Base-by-base conservation (phyloP, 2,329 filamentous ascomycete species). In the Neoscytalidium dimidiatum region DNA sequence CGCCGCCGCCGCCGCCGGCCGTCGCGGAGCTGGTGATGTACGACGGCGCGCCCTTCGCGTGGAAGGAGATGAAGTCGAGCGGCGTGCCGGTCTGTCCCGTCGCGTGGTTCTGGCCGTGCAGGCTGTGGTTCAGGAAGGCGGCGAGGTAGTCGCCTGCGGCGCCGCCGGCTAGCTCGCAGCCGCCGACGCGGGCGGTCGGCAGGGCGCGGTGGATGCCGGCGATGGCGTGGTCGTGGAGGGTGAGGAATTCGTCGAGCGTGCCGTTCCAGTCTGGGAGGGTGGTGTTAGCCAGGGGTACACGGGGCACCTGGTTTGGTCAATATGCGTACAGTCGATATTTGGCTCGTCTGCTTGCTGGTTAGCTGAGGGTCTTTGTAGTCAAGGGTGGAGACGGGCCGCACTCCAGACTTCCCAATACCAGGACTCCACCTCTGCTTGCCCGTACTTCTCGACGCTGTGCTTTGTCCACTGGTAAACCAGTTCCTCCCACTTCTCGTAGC, bases 341-440 rank as follows among this genome's bases (percentile, higher is more conserved):
- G 62, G 62, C 29, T 64, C 62, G 35, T 64, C 41, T 44, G n/a
- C n/a, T 7, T 2, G 35, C 35, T 13, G 3, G 35, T 38, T 11
- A 38, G 35, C 8, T 1, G 35, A 17, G 35, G 35, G 35, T 1
- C 35, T 38, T 7, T 11, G 35, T 7, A 17, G n/a, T n/a, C 35
- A 17, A 17, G 14, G 14, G n/a, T n/a, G 17, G 1, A n/a, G 41
- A 44, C 14, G 41, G 14, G 14, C 17, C 41, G n/a, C n/a, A 44
- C 41, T 64, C 62, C 62, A 64, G 17, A 64, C 28, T 52, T 64
- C 62, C 62, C 62, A 64, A 26, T 58, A 64, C 62, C 62, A 64
- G 17, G 49, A 57, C 21, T 58, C 41, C 1, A 64, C 49, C 17
- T 64, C 62, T 11, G 21, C 49, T 13, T n/a, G 21, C 9, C 62